These are phyloP conservation scores for Stagonosporopsis vannaccii DNA, from an alignment of 2,329 filamentous ascomycete genomes.

Conservation along the genomic window DNA sequence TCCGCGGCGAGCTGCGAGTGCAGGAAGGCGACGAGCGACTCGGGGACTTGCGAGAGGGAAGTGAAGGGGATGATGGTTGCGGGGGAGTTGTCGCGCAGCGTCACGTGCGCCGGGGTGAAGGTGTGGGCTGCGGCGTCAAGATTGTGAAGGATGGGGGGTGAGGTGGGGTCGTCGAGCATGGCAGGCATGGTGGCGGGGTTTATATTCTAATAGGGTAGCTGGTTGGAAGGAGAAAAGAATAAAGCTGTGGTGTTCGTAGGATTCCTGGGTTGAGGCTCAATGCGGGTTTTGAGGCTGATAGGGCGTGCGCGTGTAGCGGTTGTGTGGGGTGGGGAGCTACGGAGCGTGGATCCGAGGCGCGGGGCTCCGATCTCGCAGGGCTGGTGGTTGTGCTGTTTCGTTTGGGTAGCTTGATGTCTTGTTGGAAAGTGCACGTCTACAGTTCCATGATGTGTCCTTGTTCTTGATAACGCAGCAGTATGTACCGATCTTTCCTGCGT, in stretches of 20 bases:
- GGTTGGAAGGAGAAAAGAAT: no score
- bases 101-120: constrained; percentile 75
- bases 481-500: background rate
- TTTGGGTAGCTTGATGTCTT: background rate
- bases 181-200: constrained; percentile 9
- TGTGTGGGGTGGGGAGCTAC: background rate
- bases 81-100: constrained; percentile 74
- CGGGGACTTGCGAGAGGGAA: constrained; percentile 72
- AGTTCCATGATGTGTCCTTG: no score
- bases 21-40: constrained; percentile 74
- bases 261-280: background rate
- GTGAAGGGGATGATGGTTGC: constrained; percentile 82
- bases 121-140: constrained; percentile 65
- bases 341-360: background rate
- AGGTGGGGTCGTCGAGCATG: constrained; percentile 31
- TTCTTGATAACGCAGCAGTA: no score
- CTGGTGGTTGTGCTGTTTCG: background rate
- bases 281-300: constrained; percentile 16
- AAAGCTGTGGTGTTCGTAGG: background rate
- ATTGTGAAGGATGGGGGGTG: constrained; percentile 71
- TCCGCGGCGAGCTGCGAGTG: constrained; percentile 83
- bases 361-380: background rate
- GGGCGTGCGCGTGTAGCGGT: constrained; percentile 3
- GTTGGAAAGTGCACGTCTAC: background rate
- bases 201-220: no score